phyloP scores from a whole-genome alignment of 2,329 filamentous ascomycete species.

The Ilyonectria destructans region DNA sequence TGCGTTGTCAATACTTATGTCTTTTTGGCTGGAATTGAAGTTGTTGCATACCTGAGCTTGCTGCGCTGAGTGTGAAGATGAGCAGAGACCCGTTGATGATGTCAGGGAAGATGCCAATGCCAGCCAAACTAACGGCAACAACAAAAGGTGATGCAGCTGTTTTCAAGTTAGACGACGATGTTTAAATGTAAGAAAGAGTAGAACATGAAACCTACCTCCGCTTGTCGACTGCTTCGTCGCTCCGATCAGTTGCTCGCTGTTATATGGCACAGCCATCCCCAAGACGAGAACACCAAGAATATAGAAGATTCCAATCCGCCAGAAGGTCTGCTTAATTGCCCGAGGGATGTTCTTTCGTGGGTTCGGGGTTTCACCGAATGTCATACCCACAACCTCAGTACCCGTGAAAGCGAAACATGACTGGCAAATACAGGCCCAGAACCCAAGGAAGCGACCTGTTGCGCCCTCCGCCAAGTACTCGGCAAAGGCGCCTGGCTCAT shows the following conservation, averaged over 20 bases:
- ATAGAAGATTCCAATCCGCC: constrained; percentile 49
- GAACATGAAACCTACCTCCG: constrained; percentile 18
- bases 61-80: constrained; percentile 47
- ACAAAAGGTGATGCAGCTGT: constrained; percentile 46
- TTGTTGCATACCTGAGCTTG: constrained; percentile 25
- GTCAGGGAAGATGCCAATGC: constrained; percentile 40
- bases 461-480: constrained; percentile 53
- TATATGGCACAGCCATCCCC: constrained; percentile 48
- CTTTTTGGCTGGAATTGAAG: background rate
- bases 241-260: constrained; percentile 34
- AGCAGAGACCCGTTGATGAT: constrained; percentile 46
- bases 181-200: background rate
- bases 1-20: background rate
- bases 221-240: constrained; percentile 38
- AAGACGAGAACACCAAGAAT: constrained; percentile 43
- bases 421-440: constrained; percentile 58
- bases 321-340: constrained; percentile 47
- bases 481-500: constrained; percentile 60
- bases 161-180: background rate
- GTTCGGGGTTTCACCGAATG: constrained; percentile 46
- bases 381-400: constrained; percentile 37
- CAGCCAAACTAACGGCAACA: constrained; percentile 41
- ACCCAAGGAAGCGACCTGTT: constrained; percentile 58
- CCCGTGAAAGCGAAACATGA: constrained; percentile 56
- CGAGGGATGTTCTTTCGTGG: constrained; percentile 44